Conservation (phyloP, 495 filamentous ascomycete genomes). For the Tirmania nivea region DNA sequence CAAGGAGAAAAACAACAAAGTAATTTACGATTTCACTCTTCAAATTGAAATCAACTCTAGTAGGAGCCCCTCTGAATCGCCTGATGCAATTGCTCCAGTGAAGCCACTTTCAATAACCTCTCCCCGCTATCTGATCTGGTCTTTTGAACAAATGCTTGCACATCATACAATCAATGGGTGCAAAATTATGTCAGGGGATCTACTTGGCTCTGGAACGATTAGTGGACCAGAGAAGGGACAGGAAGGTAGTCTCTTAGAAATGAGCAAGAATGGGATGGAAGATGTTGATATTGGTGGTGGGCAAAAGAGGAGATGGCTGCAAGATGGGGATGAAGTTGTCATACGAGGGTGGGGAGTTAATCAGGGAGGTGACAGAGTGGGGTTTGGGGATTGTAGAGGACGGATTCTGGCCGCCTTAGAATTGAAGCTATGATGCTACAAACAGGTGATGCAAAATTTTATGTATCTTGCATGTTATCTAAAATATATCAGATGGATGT, state of each 20-base stretch:
- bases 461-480: too few species aligned
- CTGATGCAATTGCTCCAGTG: too few species aligned
- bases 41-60: slow-evolving; percentile 51
- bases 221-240: slow-evolving; percentile 39
- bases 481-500: too few species aligned
- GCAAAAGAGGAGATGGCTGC: slow-evolving; percentile 51
- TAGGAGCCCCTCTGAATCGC: neutral
- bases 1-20: slow-evolving; percentile 37
- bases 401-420: too few species aligned
- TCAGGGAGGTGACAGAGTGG: slow-evolving; percentile 29
- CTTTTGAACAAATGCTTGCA: slow-evolving; percentile 84
- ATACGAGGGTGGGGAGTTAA: slow-evolving; percentile 40
- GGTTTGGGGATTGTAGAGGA: slow-evolving; percentile 52
- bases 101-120: slow-evolving; percentile 24
- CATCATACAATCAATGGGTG: slow-evolving; percentile 81
- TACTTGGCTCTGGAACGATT: slow-evolving; percentile 80
- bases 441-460: too few species aligned
- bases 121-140: slow-evolving; percentile 59
- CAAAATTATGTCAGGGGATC: slow-evolving; percentile 56
- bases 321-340: slow-evolving; percentile 63
- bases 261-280: slow-evolving; percentile 27
- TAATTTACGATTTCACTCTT: slow-evolving; percentile 52
- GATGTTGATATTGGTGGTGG: slow-evolving; percentile 43
- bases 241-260: slow-evolving; percentile 60
- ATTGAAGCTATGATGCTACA: too few species aligned